Evolutionary conservation across 2,329 filamentous ascomycete genomes (phyloP).

Genomic region (Aureobasidium subglaciale): DNA sequence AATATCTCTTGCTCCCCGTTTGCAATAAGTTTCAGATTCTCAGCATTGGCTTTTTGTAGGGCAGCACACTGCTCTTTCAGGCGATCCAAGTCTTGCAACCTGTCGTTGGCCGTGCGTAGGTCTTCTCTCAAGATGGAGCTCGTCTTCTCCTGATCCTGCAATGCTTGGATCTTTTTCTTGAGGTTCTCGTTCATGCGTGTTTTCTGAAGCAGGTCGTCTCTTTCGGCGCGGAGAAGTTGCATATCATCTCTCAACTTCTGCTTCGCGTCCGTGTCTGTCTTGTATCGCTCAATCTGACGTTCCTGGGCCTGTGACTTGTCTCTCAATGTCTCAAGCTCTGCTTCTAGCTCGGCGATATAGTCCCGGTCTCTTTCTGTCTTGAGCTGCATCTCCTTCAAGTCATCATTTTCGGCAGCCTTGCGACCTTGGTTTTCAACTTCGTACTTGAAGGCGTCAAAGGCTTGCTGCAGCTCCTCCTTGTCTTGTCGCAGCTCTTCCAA

Average conservation of each 20-base stretch:
- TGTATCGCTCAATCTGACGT: constrained; percentile 37
- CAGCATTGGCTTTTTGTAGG: constrained; percentile 45
- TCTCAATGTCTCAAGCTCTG: constrained; percentile 38
- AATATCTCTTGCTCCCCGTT: constrained; percentile 47
- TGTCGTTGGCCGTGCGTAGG: constrained; percentile 37
- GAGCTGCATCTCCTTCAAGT: constrained; percentile 36
- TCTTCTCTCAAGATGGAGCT: constrained; percentile 39
- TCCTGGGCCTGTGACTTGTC: constrained; percentile 40
- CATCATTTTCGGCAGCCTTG: constrained; percentile 34
- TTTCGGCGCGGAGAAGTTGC: constrained; percentile 42
- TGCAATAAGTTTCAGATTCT: constrained; percentile 43
- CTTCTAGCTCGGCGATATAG: constrained; percentile 45
- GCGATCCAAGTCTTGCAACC: constrained; percentile 38
- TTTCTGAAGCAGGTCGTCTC: constrained; percentile 43
- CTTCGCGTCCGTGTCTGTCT: constrained; percentile 36
- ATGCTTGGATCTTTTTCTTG: constrained; percentile 46
- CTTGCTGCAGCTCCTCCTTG: constrained; percentile 40
- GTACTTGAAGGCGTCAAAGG: constrained; percentile 40
- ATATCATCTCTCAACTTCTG: constrained; percentile 45
- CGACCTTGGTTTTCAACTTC: constrained; percentile 37
- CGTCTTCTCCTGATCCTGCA: constrained; percentile 42
- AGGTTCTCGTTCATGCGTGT: constrained; percentile 47
- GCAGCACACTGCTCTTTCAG: constrained; percentile 38
- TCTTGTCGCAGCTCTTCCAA: constrained; percentile 35
- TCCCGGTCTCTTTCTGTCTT: constrained; percentile 40